Conservation (phyloP, 768 basidiomycete species). For the Pholiota microspora region DNA sequence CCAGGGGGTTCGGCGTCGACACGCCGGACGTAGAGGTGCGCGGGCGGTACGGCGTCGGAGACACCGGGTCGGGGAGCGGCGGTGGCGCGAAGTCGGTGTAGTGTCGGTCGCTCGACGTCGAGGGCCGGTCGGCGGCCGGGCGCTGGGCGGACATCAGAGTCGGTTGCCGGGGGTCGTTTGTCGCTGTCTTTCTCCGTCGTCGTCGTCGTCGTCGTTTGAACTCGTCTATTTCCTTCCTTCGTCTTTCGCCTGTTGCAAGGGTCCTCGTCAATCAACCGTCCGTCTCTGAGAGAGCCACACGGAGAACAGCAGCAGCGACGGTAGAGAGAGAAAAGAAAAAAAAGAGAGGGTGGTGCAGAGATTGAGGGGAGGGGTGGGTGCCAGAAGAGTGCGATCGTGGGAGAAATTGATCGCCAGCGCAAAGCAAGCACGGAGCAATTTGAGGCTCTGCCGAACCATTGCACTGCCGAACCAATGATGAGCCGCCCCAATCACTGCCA, state of each 20-base stretch:
- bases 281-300: too few species aligned
- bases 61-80: background rate
- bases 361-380: background rate
- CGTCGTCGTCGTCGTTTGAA: too few species aligned
- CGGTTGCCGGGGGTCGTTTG: background rate
- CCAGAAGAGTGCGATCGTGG: background rate
- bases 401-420: background rate
- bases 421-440: too few species aligned
- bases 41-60: background rate
- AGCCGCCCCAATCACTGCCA: too few species aligned
- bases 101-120: background rate
- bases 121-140: background rate
- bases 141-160: background rate
- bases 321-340: background rate
- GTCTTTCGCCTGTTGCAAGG: background rate
- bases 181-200: background rate
- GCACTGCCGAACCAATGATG: too few species aligned
- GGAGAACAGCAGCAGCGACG: background rate
- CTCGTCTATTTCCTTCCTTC: too few species aligned
- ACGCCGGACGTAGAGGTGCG: background rate
- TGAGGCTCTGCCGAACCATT: too few species aligned
- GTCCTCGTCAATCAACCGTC: background rate
- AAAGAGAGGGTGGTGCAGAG: background rate
- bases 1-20: slow-evolving; percentile 3
- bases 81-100: background rate